Evolutionary conservation across 1,284 basidiomycete species (phyloP).

Genomic region (Porogramme epimiltina): DNA sequence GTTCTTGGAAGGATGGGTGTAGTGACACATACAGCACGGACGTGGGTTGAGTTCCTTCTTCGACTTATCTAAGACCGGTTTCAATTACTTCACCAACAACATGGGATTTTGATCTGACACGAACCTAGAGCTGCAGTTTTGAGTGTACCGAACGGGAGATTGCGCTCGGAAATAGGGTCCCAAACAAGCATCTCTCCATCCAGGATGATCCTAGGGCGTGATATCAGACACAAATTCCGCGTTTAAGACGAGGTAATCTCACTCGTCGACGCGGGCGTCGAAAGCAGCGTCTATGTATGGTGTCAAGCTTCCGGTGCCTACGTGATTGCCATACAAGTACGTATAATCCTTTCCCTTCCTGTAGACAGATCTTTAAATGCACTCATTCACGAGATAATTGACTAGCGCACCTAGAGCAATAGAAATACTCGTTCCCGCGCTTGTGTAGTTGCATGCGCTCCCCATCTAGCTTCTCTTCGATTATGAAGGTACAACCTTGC

Average conservation of each 20-base stretch:
- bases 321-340: constrained; percentile 84
- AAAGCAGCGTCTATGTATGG: constrained; percentile 81
- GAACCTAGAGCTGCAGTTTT: constrained; percentile 87
- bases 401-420: constrained; percentile 75
- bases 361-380: not conserved
- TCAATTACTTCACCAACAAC: no score
- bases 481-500: constrained; percentile 72
- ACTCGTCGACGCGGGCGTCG: constrained; percentile 78
- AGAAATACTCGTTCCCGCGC: constrained; percentile 85
- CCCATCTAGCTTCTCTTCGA: constrained; percentile 96
- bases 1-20: not conserved
- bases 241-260: constrained; percentile 31
- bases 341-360: constrained; percentile 96
- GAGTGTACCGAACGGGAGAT: constrained; percentile 87
- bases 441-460: constrained; percentile 95
- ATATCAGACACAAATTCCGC: constrained; percentile 3
- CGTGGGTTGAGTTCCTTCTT: constrained; percentile 74
- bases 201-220: constrained; percentile 71
- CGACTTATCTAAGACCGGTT: constrained; percentile 74
- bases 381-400: not conserved
- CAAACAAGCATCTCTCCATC: constrained; percentile 98
- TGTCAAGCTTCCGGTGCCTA: constrained; percentile 82
- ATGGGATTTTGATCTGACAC: constrained; percentile 16
- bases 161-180: constrained; percentile 86
- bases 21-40: constrained; percentile 76